Conservation (phyloP, 2,329 filamentous ascomycete genomes). For the Chaetomium sp. region DNA sequence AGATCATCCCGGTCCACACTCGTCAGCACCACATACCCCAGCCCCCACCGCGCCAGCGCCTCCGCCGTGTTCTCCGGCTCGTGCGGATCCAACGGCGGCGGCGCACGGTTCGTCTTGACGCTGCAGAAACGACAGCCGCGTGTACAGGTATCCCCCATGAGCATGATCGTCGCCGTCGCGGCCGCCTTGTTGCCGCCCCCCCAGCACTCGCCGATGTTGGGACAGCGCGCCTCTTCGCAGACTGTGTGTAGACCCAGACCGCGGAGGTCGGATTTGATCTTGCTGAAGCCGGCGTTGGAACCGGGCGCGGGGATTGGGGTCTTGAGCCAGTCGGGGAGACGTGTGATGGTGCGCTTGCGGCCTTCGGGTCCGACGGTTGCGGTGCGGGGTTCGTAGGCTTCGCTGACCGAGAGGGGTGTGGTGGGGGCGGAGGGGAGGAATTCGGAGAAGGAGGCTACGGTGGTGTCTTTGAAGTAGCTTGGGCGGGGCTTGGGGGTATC, state of each 20-base stretch:
- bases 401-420: slow-evolving; percentile 41
- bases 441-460: slow-evolving; percentile 51
- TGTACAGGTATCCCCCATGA: slow-evolving; percentile 98
- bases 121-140: slow-evolving; percentile 94
- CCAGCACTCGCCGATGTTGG: slow-evolving; percentile 98
- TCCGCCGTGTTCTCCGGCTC: slow-evolving; percentile 97
- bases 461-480: slow-evolving; percentile 55
- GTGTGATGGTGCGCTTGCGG: slow-evolving; percentile 58
- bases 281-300: slow-evolving; percentile 76
- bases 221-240: slow-evolving; percentile 94
- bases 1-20: slow-evolving; percentile 92
- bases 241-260: slow-evolving; percentile 90
- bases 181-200: slow-evolving; percentile 81
- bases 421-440: slow-evolving; percentile 44
- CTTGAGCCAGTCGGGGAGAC: slow-evolving; percentile 91
- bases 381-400: slow-evolving; percentile 55
- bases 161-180: slow-evolving; percentile 96
- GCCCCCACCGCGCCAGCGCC: slow-evolving; percentile 82
- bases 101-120: slow-evolving; percentile 77
- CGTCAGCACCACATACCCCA: slow-evolving; percentile 94
- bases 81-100: slow-evolving; percentile 80
- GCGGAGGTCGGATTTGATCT: slow-evolving; percentile 87
- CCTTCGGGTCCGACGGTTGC: slow-evolving; percentile 58
- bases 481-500: slow-evolving; percentile 30
- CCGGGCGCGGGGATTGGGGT: slow-evolving; percentile 72